These are phyloP conservation scores for Theileria equi DNA, from an alignment of 169 alveolate species.

Conservation along the genomic window DNA sequence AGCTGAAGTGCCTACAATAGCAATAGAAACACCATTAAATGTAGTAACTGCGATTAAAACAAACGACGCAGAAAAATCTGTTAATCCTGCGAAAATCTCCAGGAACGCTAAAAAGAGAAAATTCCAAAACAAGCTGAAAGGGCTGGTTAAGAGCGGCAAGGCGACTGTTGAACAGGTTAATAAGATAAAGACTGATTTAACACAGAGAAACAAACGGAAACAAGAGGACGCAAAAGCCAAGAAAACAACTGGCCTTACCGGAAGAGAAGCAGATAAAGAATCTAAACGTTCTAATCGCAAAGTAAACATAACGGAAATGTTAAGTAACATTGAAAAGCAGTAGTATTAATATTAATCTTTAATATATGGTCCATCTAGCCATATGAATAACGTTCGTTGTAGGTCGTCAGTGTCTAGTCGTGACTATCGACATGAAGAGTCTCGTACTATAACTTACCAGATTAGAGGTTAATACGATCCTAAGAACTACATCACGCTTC, in stretches of 20 bases:
- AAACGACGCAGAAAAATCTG: not conserved
- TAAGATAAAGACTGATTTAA: conserved; percentile 26
- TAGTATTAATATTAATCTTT: not conserved
- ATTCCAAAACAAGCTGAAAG: conserved; percentile 50
- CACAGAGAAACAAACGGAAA: conserved; percentile 26
- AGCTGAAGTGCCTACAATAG: conserved; percentile 25
- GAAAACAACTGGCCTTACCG: conserved; percentile 48
- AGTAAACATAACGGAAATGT: conserved; percentile 45
- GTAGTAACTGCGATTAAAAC: conserved; percentile 20
- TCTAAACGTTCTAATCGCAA: conserved; percentile 33
- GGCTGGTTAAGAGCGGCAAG: conserved; percentile 53
- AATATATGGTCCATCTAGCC: conserved; percentile 59
- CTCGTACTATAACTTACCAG: conserved; percentile 9
- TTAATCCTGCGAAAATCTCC: not conserved
- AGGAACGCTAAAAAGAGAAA: conserved; percentile 57
- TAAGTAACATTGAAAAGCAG: not conserved
- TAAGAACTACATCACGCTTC: conserved; percentile 48
- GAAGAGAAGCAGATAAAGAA: conserved; percentile 1
- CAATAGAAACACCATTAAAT: conserved; percentile 58
- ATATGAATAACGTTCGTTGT: conserved; percentile 43
- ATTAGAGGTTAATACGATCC: conserved; percentile 35
- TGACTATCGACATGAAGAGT: conserved; percentile 4
- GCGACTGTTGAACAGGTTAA: conserved; percentile 43
- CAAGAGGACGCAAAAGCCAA: conserved; percentile 28
- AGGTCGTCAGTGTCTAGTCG: conserved; percentile 42